Evolutionary conservation across 495 filamentous ascomycete genomes (phyloP), one percentile per base, ranked within the genome.

Genomic region (Collariella sp.): DNA sequence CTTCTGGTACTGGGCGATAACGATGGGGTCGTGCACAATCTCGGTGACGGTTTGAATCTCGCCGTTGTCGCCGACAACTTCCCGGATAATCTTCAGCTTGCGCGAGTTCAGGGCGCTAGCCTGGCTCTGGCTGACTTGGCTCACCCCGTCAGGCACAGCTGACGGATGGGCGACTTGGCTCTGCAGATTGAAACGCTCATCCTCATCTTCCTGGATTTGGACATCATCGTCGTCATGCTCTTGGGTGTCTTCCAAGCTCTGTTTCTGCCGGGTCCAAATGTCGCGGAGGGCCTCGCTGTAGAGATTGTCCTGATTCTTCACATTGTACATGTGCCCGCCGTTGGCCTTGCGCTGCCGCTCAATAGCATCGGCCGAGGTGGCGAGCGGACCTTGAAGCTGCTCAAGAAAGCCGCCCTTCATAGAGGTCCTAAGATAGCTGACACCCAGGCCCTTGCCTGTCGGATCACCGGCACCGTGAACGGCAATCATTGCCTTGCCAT

Each of bases 331-430:
- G 67, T 99, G 93, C 2, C 93, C 91, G 33, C 90, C 89, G 55
- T 91, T 87, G 23, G 93, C 90, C 62, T 95, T 94, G 52, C 85
- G 77, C 58, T 87, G 81, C 56, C 86, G 68, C 55, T 77, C 76
- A 26, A 78, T 78, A 44, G 76, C 77, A 53, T 79, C 76, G 50
- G 88, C 86, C 36, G 95, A 81, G 54, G 88, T 94, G 45, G 94
- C 88, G 36, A 86, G 79, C 2, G 89, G 86, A 59, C 89, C 91
- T 61, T 96, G 89, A 10, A 91, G 87, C 53, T 89, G 77, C 29
- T 89, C 86, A 61, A 94, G 88, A 71, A 93, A 99, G 2, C 93
- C 93, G 43, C 93, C 93, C 68, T 99, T 99, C 93, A 99, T 99
- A 12, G 88, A 94, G 0, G 89, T 96, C 62, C 90, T 87, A 59